Base-by-base conservation (phyloP, 2,329 filamentous ascomycete genomes). In the Colletotrichum endophyticum region DNA sequence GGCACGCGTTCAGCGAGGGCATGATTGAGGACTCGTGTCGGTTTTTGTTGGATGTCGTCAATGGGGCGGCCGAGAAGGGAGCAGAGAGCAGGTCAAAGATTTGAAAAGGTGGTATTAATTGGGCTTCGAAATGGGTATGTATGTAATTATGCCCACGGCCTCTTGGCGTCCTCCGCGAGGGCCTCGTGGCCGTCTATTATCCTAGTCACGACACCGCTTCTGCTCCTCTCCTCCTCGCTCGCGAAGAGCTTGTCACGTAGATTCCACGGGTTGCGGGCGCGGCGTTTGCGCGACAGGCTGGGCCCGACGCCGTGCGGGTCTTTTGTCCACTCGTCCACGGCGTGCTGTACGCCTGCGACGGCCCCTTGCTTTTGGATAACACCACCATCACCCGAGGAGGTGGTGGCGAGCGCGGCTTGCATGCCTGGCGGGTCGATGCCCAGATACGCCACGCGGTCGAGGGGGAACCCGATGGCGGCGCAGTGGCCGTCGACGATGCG, bases 21-120 rank as follows among this genome's bases (percentile, higher is more conserved):
- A 96, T 97, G 95, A 88, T 92, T 32, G 84, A 85, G 77, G 93
- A 94, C 81, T 90, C 94, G 6, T 88, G 94, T 13, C 84, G 84
- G 44, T 96, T 95, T 83, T 83, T 96, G 39, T 83, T 89, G 19
- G 85, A 89, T 53, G 86, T 83, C 8, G 85, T 91, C 22, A 83
- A 80, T 13, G 80, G 82, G 72, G 76, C 82, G 68, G 79, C 6
- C 11, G 80, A 63, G 75, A 72, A 22, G 79, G 69, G 64, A 70
- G 67, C 39, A 8, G 79, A 80, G 76, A 77, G 36, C 66, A 73
- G 25, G n/a, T 79, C 81, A 9, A 85, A 83, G 79, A 84, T 84
- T 67, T 82, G 44, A 72, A 11, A 36, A 16, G 13, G 1, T 11
- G 22, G 28, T 8, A 16, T 34, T 5, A 22, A 9, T 62, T 7